Base-by-base conservation (phyloP, 176 grass and related monocot genomes). In the Luzula sylvatica region DNA sequence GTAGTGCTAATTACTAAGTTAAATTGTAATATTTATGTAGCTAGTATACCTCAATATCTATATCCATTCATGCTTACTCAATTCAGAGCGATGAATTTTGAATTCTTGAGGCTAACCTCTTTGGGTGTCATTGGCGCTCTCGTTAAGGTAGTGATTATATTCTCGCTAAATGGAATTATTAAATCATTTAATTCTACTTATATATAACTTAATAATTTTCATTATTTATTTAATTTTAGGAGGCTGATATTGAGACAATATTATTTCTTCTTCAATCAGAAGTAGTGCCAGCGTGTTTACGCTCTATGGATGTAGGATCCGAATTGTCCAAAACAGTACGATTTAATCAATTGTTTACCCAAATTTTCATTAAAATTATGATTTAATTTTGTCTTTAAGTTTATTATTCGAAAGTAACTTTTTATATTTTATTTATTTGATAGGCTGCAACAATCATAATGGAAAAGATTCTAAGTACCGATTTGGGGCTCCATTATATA, bases 391-490 rank as follows among this genome's bases (percentile, higher is more conserved):
- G n/a, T n/a, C n/a, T n/a, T n/a, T n/a, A n/a, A n/a, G n/a, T n/a
- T 47, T 29, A 48, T 17, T 46, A 15, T 46, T n/a, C 3, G 15
- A 3, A 22, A 25, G 23, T 23, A 22, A 7, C 15, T 60, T 58
- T 60, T 58, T 13, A 44, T 60, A 14, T 60, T 5, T 40, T 17
- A 3, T 22, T n/a, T 47, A 17, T 64, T 45, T 47, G 8, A 26
- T 16, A 64, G 60, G 16, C 11, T 46, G 60, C 60, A 32, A 23
- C 41, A 32, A 7, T 21, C 29, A 50, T 64, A 22, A 29, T 64
- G 60, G 23, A 64, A 64, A 64, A 49, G 9, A 49, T 64, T 64
- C 24, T 64, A 30, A 32, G 8, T 21, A 64, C 60, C 28, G 43
- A 21, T 20, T 30, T 64, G 18, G 60, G 43, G 9, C 25, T 21